These are phyloP conservation scores for Rubroshorea leprosula DNA, from an alignment of 345 rosid genomes.

Conservation along the genomic window DNA sequence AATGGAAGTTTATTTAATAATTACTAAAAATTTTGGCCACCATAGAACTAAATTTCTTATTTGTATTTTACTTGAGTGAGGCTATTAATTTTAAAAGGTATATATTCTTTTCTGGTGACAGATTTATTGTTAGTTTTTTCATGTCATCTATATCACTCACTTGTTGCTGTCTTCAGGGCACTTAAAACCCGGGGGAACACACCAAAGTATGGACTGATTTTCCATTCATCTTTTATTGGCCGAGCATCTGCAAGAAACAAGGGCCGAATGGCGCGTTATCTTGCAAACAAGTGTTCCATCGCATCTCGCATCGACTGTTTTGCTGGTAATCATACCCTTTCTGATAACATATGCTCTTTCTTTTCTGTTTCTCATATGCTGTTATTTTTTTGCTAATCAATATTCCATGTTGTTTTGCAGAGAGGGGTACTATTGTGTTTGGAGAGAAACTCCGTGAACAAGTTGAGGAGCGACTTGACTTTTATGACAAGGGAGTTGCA, in stretches of 20 bases:
- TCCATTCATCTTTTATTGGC: slow-evolving; percentile 90
- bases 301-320: slow-evolving; percentile 95
- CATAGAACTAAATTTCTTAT: no score
- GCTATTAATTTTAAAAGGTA: no score
- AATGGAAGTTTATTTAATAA: no score
- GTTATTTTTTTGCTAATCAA: background rate
- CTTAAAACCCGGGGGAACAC: slow-evolving; percentile 95
- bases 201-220: slow-evolving; percentile 89
- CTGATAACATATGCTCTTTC: background rate
- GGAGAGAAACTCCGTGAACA: slow-evolving; percentile 95
- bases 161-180: slow-evolving; percentile 43
- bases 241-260: slow-evolving; percentile 86
- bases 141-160: background rate
- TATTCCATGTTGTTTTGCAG: slow-evolving; percentile 28
- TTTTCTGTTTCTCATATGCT: background rate
- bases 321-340: slow-evolving; percentile 40
- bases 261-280: slow-evolving; percentile 95
- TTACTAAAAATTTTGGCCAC: background rate
- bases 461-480: slow-evolving; percentile 87
- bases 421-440: slow-evolving; percentile 45
- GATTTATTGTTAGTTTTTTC: background rate
- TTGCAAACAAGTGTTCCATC: slow-evolving; percentile 93
- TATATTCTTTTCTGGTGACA: background rate
- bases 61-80: no score
- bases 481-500: slow-evolving; percentile 91